Conservation (phyloP, 495 filamentous ascomycete species). For the Neurospora discreta region DNA sequence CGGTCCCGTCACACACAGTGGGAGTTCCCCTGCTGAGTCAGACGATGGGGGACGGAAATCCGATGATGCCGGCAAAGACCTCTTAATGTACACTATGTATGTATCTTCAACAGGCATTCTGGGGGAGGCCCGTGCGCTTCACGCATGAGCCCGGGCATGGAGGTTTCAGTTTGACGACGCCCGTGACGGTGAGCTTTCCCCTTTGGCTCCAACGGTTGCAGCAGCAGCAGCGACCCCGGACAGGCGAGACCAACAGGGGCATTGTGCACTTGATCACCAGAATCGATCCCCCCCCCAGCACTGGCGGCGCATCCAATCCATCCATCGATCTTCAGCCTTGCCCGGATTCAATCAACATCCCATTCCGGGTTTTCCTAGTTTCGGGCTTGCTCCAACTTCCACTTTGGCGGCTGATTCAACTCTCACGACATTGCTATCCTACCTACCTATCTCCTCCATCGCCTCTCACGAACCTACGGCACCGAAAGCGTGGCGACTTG, state of each 20-base stretch:
- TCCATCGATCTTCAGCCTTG: neutral
- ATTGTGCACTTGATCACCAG: neutral
- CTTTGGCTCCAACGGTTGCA: neutral
- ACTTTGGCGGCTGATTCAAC: neutral
- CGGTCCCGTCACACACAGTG: neutral
- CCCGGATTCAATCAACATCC: neutral
- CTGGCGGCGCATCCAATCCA: neutral
- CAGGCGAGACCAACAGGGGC: neutral
- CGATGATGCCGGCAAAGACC: neutral
- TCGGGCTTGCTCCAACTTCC: neutral
- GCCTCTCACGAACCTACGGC: neutral
- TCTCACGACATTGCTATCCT: neutral
- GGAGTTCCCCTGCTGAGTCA: neutral
- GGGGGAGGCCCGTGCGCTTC: neutral
- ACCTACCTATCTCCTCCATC: neutral
- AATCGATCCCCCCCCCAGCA: neutral
- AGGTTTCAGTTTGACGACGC: neutral
- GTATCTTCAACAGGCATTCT: neutral
- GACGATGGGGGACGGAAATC: neutral
- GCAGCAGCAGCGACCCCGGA: neutral
- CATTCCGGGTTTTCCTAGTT: neutral
- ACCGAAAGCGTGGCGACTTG: neutral
- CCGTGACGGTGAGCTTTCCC: neutral
- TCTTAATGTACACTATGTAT: no score
- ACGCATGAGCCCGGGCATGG: neutral